phyloP scores from a whole-genome alignment of 1,284 basidiomycete species.

The Gastroboletus turbinatus region DNA sequence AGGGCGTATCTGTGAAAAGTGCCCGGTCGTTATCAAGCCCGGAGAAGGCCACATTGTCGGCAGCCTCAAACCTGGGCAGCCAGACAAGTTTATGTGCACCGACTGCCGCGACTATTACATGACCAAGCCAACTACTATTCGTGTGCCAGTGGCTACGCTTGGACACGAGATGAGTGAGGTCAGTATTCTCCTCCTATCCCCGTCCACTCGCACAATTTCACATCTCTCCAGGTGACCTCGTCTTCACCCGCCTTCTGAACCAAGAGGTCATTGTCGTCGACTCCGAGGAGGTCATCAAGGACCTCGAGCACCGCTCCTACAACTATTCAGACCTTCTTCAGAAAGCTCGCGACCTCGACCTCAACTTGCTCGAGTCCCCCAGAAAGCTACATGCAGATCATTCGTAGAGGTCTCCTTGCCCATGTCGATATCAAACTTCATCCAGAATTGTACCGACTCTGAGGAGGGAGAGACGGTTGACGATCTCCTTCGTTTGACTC shows the following conservation, averaged over 20 bases:
- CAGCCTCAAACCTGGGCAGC: no score
- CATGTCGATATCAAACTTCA: constrained; percentile 99
- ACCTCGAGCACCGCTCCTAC: constrained; percentile 31
- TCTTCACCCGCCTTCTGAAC: constrained; percentile 31
- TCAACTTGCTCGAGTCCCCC: constrained; percentile 27
- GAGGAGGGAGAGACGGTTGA: constrained; percentile 98
- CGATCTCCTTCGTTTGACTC: constrained; percentile 89
- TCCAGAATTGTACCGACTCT: constrained; percentile 92
- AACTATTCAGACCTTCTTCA: constrained; percentile 33
- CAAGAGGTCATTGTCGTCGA: constrained; percentile 32
- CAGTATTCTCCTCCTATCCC: constrained; percentile 4
- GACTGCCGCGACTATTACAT: no score
- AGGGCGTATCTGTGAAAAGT: no score
- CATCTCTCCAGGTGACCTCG: constrained; percentile 20
- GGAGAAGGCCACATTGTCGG: no score
- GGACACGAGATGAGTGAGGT: no score
- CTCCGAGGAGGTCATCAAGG: constrained; percentile 26
- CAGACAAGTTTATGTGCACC: no score
- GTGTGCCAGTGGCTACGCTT: no score
- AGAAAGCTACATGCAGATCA: no score
- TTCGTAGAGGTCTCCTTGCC: constrained; percentile 87
- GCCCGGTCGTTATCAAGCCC: no score
- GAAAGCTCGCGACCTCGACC: constrained; percentile 27
- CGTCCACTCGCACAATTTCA: neutral
- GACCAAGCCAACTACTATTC: no score